Evolutionary conservation across 1,284 basidiomycete species (phyloP).

Genomic region (Puccinia horiana): DNA sequence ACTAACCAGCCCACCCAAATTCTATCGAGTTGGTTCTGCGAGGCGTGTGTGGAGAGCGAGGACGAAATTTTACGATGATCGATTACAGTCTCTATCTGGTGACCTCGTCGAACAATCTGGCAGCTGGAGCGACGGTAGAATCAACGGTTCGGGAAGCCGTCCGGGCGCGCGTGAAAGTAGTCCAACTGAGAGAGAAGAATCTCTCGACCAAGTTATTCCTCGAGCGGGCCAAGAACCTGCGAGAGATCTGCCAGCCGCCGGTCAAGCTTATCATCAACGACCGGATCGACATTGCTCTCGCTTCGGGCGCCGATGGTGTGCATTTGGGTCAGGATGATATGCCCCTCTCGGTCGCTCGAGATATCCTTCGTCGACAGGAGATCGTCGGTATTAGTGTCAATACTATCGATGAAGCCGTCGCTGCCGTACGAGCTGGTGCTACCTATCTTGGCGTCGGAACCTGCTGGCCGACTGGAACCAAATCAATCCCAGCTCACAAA

Average conservation of each 20-base stretch:
- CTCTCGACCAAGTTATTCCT: conserved; percentile 35
- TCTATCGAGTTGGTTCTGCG: background rate
- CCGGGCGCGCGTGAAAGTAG: conserved; percentile 34
- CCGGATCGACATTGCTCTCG: conserved; percentile 80
- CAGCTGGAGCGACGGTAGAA: conserved; percentile 24
- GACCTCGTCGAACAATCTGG: conserved; percentile 34
- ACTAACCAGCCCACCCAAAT: too few species aligned
- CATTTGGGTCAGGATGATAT: conserved; percentile 92
- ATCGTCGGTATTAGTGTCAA: conserved; percentile 83
- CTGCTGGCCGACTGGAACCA: conserved; percentile 45
- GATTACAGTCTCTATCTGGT: conserved; percentile 48
- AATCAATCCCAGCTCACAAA: conserved; percentile 35
- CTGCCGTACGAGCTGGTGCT: conserved; percentile 63
- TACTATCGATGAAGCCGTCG: conserved; percentile 67
- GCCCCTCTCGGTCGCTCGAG: conserved; percentile 70
- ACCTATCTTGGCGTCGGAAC: conserved; percentile 85
- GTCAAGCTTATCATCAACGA: conserved; percentile 91
- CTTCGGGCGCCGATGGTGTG: conserved; percentile 69
- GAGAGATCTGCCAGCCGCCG: conserved; percentile 32
- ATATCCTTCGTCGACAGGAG: conserved; percentile 69
- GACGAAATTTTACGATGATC: background rate
- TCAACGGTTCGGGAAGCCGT: conserved; percentile 34
- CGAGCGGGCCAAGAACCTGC: conserved; percentile 16
- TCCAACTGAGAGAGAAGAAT: conserved; percentile 44
- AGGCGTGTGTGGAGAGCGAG: background rate